Base-by-base conservation (phyloP, 2,329 filamentous ascomycete genomes). In the Cadophora luteo-olivacea region DNA sequence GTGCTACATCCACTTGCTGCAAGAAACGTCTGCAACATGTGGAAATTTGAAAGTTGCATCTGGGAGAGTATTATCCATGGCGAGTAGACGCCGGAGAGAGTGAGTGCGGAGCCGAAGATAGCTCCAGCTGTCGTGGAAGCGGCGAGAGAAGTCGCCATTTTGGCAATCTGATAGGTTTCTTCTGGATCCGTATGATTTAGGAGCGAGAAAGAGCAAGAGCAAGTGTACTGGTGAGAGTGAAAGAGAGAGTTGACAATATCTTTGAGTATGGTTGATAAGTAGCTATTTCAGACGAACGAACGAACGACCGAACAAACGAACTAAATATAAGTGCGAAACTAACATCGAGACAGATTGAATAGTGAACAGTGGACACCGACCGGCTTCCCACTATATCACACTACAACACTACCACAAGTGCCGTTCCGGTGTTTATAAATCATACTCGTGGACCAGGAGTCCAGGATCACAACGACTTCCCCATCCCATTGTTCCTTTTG, bases 11-110 rank as follows among this genome's bases (percentile, higher is more conserved):
- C 88, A 1, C 86, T 86, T 4, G 88, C 89, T 1, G 85, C 83
- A 4, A 91, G 78, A 73, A 91, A 91, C 22, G 84, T 83, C 77
- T 89, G 84, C 32, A 89, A 75, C 88, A 91, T 91, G 74, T 89
- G 87, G 79, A 85, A 90, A 75, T 89, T 84, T 58, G 83, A 79
- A 58, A 89, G 80, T 36, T 80, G 82, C 78, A 91, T 83, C 79
- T 91, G 89, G 9, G 82, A 79, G 68, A 86, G 77, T 72, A 91
- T 87, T 64, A 89, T 81, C 0, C 83, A 80, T 0, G 89, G 88
- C 38, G 84, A 80, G 73, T 85, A 85, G 65, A 91, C 86, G 55
- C 87, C 88, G 2, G 88, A 83, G 1, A 83, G 84, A 41, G 85
- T 80, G 52, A 90, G 82, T 67, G 87, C 86, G n/a, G 85, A 85